Conservation (phyloP, 495 filamentous ascomycete genomes). For the Tuber borchii region DNA sequence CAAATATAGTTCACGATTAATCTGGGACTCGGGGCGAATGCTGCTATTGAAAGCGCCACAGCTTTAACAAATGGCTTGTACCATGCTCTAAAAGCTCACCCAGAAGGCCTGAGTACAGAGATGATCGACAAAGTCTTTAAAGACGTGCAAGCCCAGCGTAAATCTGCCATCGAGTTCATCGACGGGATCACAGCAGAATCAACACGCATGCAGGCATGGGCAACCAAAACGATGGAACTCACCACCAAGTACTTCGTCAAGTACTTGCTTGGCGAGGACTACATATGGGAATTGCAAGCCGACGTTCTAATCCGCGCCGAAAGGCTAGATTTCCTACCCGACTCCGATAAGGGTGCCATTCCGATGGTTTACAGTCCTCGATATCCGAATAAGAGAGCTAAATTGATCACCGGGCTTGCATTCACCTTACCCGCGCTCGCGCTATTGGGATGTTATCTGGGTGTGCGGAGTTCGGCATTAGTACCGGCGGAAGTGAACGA, state of each 20-base stretch:
- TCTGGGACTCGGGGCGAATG: slow-evolving; percentile 45
- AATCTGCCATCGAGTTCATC: not conserved
- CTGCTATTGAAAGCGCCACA: slow-evolving; percentile 46
- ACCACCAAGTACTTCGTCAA: slow-evolving; percentile 5
- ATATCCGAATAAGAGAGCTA: not conserved
- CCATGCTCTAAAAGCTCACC: slow-evolving; percentile 10
- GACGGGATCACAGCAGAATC: not conserved
- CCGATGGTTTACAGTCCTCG: not conserved
- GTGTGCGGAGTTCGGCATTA: not conserved
- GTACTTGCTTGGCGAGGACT: not conserved
- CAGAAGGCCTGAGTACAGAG: not conserved
- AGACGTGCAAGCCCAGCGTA: slow-evolving; percentile 3
- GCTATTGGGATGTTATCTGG: not conserved
- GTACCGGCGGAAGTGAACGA: not conserved
- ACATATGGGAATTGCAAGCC: not conserved
- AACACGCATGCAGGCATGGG: slow-evolving; percentile 19
- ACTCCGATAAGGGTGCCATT: not conserved
- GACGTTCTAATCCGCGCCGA: not conserved
- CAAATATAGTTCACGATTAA: slow-evolving; percentile 41
- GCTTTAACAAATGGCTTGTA: slow-evolving; percentile 46
- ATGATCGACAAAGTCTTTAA: slow-evolving; percentile 9
- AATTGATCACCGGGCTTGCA: not conserved
- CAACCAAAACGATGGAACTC: not conserved
- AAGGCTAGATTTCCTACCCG: not conserved
- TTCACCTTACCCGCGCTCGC: not conserved